phyloP scores from a whole-genome alignment of 106 monocot genomes.

The Allium sativum region DNA sequence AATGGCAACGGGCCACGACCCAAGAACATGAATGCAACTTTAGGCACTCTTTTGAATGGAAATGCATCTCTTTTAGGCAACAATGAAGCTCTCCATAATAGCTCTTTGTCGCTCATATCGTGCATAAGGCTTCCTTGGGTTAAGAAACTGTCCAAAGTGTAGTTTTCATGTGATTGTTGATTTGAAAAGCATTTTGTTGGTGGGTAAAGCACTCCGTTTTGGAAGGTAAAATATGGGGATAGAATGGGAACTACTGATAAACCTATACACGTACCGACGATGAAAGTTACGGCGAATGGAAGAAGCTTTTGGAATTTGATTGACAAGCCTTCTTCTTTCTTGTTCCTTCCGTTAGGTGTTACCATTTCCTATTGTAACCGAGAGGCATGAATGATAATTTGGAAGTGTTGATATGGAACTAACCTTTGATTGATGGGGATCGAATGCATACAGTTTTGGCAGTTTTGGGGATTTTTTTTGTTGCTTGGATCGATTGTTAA shows the following conservation, averaged over 20 bases:
- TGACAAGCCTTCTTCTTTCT: slow-evolving; percentile 4
- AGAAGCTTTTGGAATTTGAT: slow-evolving; percentile 35
- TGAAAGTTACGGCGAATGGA: slow-evolving; percentile 44
- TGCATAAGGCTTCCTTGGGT: slow-evolving; percentile 40
- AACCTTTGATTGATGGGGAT: too few species aligned
- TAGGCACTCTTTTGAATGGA: slow-evolving; percentile 67
- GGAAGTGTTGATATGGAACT: too few species aligned
- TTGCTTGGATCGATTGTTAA: too few species aligned
- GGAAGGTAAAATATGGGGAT: slow-evolving; percentile 27
- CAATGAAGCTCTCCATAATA: slow-evolving; percentile 84
- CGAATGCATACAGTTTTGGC: too few species aligned
- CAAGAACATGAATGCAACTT: slow-evolving; percentile 90
- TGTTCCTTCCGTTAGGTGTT: background rate
- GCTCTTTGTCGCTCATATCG: slow-evolving; percentile 62
- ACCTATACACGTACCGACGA: slow-evolving; percentile 52
- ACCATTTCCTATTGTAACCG: too few species aligned
- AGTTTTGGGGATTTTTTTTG: too few species aligned
- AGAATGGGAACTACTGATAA: slow-evolving; percentile 35
- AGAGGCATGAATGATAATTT: too few species aligned
- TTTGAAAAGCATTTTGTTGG: slow-evolving; percentile 18
- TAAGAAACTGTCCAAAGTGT: slow-evolving; percentile 39
- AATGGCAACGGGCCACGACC: slow-evolving; percentile 68
- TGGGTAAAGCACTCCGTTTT: slow-evolving; percentile 48
- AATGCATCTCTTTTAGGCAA: slow-evolving; percentile 53
- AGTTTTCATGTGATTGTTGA: slow-evolving; percentile 21